A percentile compares a stretch with the other conserved stretches of the same genome.
These are phyloP conservation scores for Plasmopara viticola DNA, from an alignment of 352 stramenopile genomes.

Conservation along the genomic window DNA sequence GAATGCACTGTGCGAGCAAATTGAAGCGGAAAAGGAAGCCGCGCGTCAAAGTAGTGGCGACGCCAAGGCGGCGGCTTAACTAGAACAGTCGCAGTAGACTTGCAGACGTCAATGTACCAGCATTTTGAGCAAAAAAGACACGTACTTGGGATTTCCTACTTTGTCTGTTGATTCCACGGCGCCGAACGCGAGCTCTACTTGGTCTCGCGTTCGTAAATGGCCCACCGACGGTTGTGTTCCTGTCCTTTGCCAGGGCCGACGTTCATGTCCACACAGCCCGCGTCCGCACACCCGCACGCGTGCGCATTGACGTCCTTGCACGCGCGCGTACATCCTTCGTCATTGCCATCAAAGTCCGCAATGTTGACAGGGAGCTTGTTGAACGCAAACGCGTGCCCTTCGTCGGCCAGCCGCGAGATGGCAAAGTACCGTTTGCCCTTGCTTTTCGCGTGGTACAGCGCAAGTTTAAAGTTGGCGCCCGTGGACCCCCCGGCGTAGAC, in stretches of 20 bases:
- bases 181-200: conserved; percentile 20
- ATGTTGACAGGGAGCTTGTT: conserved; percentile 70
- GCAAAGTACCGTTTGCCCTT: conserved; percentile 87
- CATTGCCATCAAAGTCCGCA: conserved; percentile 68
- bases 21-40: conserved; percentile 82
- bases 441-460: conserved; percentile 74
- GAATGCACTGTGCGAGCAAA: conserved; percentile 69
- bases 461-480: conserved; percentile 88
- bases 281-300: conserved; percentile 82
- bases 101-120: not conserved
- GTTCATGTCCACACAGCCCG: conserved; percentile 64
- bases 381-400: conserved; percentile 89
- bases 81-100: too few species aligned
- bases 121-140: conserved; percentile 3
- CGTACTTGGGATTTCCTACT: too few species aligned
- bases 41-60: conserved; percentile 60
- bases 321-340: conserved; percentile 66
- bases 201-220: conserved; percentile 72
- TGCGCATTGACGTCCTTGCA: conserved; percentile 74
- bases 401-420: conserved; percentile 60
- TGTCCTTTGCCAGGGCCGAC: conserved; percentile 64
- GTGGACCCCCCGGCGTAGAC: conserved; percentile 83
- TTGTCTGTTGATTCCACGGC: too few species aligned
- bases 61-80: conserved; percentile 66
- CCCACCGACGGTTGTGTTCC: conserved; percentile 88